Base-by-base conservation (phyloP, 306 rosid genomes). In the Castanospermum australe region DNA sequence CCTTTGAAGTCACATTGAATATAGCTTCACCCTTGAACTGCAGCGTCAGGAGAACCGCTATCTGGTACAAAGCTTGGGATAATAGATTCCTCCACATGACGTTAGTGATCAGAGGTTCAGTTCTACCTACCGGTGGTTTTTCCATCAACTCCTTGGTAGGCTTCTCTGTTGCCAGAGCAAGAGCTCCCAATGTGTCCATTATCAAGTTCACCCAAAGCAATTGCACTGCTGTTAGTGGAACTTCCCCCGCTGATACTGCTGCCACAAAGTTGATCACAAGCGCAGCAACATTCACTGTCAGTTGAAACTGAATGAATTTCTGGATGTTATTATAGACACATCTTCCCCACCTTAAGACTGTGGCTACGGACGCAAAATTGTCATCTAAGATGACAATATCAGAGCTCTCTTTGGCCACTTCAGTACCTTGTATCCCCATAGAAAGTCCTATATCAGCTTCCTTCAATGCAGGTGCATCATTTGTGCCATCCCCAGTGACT, bases 391-490 rank as follows among this genome's bases (percentile, higher is more conserved):
- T 59, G 11, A 81, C 81, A 22, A 81, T 60, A n/a, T 81, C 81
- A 24, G 81, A 81, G 81, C 85, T 75, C 24, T 75, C 73, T 11
- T 68, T 82, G 11, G 81, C 73, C 17, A 82, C 81, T 17, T 75
- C 81, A 3, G 78, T 81, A 4, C 85, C 85, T 4, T 81, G 85
- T 21, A 81, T 75, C 14, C 85, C 85, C 81, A 82, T 76, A 0
- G 81, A 68, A 45, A 82, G 77, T 8, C 85, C 81, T 17, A 82
- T 60, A 2, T 75, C 67, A 6, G 81, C 85, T 76, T 82, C 81
- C 15, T 75, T 76, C 20, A 82, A n/a, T 13, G 85, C 78, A 0
- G 81, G 85, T 5, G 81, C 81, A 28, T 82, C 85, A 5, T 82
- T 68, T 3, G 81, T 82, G 25, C 81, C 78, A 39, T 82, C 81